Conservation (phyloP, 345 rosid genomes). For the Passiflora organensis region DNA sequence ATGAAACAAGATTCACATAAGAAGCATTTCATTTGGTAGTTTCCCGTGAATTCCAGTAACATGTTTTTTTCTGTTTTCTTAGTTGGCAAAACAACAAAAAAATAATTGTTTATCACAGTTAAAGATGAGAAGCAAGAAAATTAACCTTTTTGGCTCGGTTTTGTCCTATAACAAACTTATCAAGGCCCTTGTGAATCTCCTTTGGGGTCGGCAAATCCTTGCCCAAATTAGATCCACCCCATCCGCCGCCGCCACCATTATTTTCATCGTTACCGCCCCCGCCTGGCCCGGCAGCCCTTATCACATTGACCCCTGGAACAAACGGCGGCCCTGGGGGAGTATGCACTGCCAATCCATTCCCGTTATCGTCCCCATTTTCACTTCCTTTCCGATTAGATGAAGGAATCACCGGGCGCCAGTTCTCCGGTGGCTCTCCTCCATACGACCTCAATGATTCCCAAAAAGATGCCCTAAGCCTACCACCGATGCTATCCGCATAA, state of each 20-base stretch:
- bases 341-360: constrained; percentile 58
- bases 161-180: constrained; percentile 88
- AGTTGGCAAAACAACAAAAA: too few relatives aligned
- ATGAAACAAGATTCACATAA: too few relatives aligned
- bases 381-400: constrained; percentile 27
- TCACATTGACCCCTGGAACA: constrained; percentile 55
- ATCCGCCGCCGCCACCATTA: constrained; percentile 30
- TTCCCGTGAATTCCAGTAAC: too few relatives aligned
- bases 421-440: constrained; percentile 65
- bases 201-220: constrained; percentile 89
- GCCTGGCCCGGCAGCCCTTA: constrained; percentile 40
- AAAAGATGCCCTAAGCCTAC: constrained; percentile 50
- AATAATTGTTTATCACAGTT: too few relatives aligned
- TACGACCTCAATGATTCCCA: constrained; percentile 73
- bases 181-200: constrained; percentile 81
- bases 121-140: not conserved
- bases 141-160: constrained; percentile 72
- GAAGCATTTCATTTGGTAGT: too few relatives aligned
- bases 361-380: too few relatives aligned
- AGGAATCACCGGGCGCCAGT: constrained; percentile 41
- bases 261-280: constrained; percentile 22
- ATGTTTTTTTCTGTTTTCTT: too few relatives aligned
- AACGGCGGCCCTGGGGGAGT: constrained; percentile 72
- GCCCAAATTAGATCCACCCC: constrained; percentile 90
- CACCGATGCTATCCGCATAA: constrained; percentile 10